Evolutionary conservation across 2,329 filamentous ascomycete genomes (phyloP).

Genomic region (Ceratocystis variospora): DNA sequence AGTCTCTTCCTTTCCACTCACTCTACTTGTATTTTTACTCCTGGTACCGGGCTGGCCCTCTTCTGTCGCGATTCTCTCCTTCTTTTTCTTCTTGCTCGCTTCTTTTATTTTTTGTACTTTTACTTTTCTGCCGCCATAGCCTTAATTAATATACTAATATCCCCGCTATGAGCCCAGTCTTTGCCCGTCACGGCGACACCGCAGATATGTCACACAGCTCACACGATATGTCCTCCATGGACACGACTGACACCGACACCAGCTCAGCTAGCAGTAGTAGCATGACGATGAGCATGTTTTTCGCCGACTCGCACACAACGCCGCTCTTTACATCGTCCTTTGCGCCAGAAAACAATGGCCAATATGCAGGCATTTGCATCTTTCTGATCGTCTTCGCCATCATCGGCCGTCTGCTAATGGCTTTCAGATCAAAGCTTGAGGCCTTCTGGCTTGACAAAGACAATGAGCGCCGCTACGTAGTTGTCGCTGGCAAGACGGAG

Average conservation of each 20-base stretch:
- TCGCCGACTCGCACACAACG: slow-evolving; percentile 42
- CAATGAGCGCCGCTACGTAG: slow-evolving; percentile 61
- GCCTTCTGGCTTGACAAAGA: slow-evolving; percentile 56
- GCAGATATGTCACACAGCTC: background rate
- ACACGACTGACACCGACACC: slow-evolving; percentile 12
- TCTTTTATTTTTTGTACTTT: background rate
- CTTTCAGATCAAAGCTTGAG: slow-evolving; percentile 52
- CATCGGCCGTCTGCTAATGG: slow-evolving; percentile 56
- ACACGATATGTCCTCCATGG: slow-evolving; percentile 14
- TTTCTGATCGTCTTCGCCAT: slow-evolving; percentile 70
- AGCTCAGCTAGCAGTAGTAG: background rate
- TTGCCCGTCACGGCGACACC: slow-evolving; percentile 10
- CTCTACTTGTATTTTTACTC: background rate
- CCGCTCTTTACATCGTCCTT: slow-evolving; percentile 50
- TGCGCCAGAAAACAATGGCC: slow-evolving; percentile 55
- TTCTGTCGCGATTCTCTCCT: background rate
- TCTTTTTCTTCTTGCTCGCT: background rate
- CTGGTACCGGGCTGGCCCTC: background rate
- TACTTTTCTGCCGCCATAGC: background rate
- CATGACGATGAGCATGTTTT: slow-evolving; percentile 38
- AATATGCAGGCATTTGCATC: slow-evolving; percentile 81
- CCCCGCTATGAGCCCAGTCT: slow-evolving; percentile 10
- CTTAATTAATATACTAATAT: slow-evolving; percentile 4
- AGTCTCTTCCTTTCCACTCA: background rate
- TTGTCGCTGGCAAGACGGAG: slow-evolving; percentile 50